Evolutionary conservation across 1,284 basidiomycete genomes (phyloP), one percentile per base, ranked within the genome.

Genomic region (Boletellus deceptivus): DNA sequence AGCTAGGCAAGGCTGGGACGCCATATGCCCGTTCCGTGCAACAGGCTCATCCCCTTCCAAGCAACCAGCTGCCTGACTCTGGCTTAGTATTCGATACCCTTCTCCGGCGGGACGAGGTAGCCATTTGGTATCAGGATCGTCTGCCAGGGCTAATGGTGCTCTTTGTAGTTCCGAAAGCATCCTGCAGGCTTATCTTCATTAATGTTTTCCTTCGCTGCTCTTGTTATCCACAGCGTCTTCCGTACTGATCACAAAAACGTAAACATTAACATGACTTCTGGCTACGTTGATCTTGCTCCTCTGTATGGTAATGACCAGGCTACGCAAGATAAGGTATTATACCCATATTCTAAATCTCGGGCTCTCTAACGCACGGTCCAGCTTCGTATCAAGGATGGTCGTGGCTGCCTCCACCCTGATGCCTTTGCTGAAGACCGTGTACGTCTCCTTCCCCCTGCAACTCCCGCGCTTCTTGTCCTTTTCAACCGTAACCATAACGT

Each of bases 401-500:
- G 79, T 20, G 90, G 90, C 0, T 64, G 75, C 22, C 71, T 93
- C 2, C 71, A 77, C 55, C 83, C 83, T 1, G 91, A 94, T 58
- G 73, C 77, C 0, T 91, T 93, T 61, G 81, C 86, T 0, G 89
- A 91, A 63, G 82, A 89, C 56, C 75, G 90, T 41, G 70, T 94
- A n/a, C 72, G 91, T 37, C 75, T 92, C 27, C 81, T 94, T 53
- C 91, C 93, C 0, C 91, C 91, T 1, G 82, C 82, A 3, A 82
- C 85, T 44, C 82, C 83, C 50, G 84, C 80, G 8, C 68, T 93
- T 20, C 75, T 91, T 22, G 78, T 94, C 14, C 64, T 93, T 16
- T 93, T 95, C 75, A 88, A 79, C 60, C 76, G 90, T 18, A 91
- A 92, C 59, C 92, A 95, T 70, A 95, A 95, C 63, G 88, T 89